These are phyloP conservation scores for Puccinia hordei DNA, from an alignment of 1,284 basidiomycete species.

Conservation along the genomic window DNA sequence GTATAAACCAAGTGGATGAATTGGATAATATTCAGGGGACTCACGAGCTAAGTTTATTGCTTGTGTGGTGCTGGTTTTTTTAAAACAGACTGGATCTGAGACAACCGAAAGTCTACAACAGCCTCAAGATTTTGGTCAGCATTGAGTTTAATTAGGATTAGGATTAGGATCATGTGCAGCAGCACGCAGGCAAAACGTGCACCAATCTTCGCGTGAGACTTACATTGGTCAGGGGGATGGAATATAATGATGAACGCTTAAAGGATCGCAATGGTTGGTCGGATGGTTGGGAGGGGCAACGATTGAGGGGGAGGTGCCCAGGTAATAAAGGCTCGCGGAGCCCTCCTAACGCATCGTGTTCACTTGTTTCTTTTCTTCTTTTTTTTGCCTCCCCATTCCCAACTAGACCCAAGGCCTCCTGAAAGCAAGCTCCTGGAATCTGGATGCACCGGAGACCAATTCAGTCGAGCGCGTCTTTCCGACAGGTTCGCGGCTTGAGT, in stretches of 20 bases:
- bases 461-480: conserved; percentile 23
- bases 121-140: neutral
- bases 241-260: neutral
- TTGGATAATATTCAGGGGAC: neutral
- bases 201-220: neutral
- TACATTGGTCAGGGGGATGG: neutral
- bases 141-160: too few relatives aligned
- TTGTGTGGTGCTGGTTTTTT: neutral
- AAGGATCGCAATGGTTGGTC: neutral
- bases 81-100: neutral
- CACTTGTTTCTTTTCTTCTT: neutral
- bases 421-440: conserved; percentile 13
- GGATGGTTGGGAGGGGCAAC: neutral
- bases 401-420: conserved; percentile 14
- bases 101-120: neutral
- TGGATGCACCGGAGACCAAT: conserved; percentile 11
- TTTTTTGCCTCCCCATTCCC: conserved; percentile 13
- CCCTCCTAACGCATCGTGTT: conserved; percentile 7
- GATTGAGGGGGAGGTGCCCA: neutral
- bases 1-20: neutral
- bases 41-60: neutral
- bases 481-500: conserved; percentile 6
- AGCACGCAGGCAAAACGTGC: neutral
- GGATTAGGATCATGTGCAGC: neutral
- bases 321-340: conserved; percentile 8